Base-by-base conservation (phyloP, 768 basidiomycete genomes). In the Tephrocybe sp. region DNA sequence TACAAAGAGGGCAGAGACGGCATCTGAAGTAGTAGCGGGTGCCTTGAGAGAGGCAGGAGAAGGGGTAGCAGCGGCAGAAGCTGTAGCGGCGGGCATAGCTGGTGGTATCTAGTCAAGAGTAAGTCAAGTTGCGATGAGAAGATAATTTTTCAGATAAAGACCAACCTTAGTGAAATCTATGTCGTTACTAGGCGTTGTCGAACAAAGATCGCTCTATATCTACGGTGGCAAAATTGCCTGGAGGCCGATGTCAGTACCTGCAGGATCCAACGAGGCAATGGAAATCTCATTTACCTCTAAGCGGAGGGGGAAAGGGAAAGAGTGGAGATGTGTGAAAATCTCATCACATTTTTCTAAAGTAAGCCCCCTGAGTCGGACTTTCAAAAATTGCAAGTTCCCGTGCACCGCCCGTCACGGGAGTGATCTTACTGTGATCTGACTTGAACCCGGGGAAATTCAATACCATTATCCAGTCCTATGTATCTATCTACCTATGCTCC, bases 31-130 rank as follows among this genome's bases (percentile, higher is more conserved):
- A 56, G 58, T 60, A 39, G 63, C 65, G 43, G 72, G 70, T 52
- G 85, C 80, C 75, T 91, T 91, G 72, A 91, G 83, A 52, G 81
- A 79, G 61, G 80, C 84, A 53, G 87, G 80, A 56, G 80, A 72
- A 60, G 87, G 78, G 57, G 71, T 72, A 66, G 78, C 71, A 72
- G 72, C 59, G 65, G 82, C 67, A 61, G 82, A 71, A 62, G 89
- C 82, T 55, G 84, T 85, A 70, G 82, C 81, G 73, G 89, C 84
- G 58, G 89, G 87, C 89, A 92, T 92, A 72, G 84, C 76, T 74
- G 70, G 26, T 26, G 26, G 65, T 62, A 72, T 81, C 80, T 85
- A 55, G 7, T 36, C 35, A 45, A 43, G 30, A 51, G 49, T 54
- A 58, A 49, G 30, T 53, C 48, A 23, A 26, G 20, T 22, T 35